Conservation (phyloP, 1,284 basidiomycete genomes). For the Exobasidium cylindrosporum region DNA sequence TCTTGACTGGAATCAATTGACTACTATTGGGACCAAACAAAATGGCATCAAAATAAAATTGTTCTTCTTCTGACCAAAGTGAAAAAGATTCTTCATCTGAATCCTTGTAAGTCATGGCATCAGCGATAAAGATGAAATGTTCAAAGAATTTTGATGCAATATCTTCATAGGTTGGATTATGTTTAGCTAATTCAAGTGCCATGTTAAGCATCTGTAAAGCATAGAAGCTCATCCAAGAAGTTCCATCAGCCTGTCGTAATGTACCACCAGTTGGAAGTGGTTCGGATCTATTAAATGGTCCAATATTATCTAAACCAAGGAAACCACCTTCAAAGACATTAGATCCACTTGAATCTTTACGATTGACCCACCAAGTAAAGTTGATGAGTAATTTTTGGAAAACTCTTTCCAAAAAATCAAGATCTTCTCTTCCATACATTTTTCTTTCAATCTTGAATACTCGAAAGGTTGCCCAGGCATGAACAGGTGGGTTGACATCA, state of each 20-base stretch:
- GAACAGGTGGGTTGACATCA: slow-evolving; percentile 94
- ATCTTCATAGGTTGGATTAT: slow-evolving; percentile 95
- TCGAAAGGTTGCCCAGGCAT: slow-evolving; percentile 70
- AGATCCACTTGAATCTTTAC: slow-evolving; percentile 89
- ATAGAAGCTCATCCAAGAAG: slow-evolving; percentile 99
- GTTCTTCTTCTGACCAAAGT: slow-evolving; percentile 93
- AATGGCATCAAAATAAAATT: slow-evolving; percentile 97
- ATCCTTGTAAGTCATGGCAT: slow-evolving; percentile 85
- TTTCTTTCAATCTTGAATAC: slow-evolving; percentile 81
- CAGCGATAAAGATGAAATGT: slow-evolving; percentile 58
- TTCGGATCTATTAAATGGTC: slow-evolving; percentile 95
- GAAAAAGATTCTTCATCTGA: slow-evolving; percentile 67
- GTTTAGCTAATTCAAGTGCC: slow-evolving; percentile 93
- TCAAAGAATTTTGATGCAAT: slow-evolving; percentile 98
- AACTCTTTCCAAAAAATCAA: slow-evolving; percentile 89
- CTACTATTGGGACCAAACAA: slow-evolving; percentile 67
- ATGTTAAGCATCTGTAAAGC: slow-evolving; percentile 96
- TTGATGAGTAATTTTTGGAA: slow-evolving; percentile 96
- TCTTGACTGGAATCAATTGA: slow-evolving; percentile 86
- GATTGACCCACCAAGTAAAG: slow-evolving; percentile 99
- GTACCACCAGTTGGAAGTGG: slow-evolving; percentile 78
- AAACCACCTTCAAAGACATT: slow-evolving; percentile 98
- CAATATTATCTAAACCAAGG: slow-evolving; percentile 95
- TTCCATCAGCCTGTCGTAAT: slow-evolving; percentile 93
- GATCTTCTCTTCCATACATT: slow-evolving; percentile 82